phyloP scores from a whole-genome alignment of 208 protist genomes.

The Balamuthia mandrillaris region DNA sequence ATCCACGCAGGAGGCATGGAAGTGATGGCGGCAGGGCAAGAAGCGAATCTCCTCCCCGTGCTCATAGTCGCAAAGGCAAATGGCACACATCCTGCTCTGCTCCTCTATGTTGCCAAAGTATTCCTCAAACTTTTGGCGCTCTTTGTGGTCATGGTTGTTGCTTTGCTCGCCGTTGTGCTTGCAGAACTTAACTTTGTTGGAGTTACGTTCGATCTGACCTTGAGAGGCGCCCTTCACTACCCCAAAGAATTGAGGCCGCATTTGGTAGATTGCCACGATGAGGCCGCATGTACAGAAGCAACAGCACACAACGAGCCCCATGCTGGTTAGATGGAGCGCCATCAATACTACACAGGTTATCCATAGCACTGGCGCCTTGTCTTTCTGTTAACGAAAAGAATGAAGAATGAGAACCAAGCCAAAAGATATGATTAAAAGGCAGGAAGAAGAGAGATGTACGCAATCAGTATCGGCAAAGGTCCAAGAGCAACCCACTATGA shows the following conservation, averaged over 20 bases:
- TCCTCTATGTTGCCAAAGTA: not conserved
- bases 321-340: not conserved
- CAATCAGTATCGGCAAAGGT: not conserved
- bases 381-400: not conserved
- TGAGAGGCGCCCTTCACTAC: not conserved
- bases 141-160: not conserved
- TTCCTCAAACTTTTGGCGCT: not conserved
- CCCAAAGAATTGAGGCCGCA: not conserved
- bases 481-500: not conserved
- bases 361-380: not conserved
- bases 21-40: not conserved
- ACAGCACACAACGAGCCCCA: not conserved
- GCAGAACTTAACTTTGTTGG: not conserved
- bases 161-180: not conserved
- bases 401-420: not conserved
- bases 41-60: not conserved
- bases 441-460: not conserved
- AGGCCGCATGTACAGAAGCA: not conserved
- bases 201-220: not conserved
- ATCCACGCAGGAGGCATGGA: not conserved
- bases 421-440: not conserved
- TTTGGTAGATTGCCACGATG: not conserved
- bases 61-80: conserved; percentile 17
- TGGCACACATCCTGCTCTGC: not conserved
- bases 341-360: not conserved